Conservation (phyloP, 306 rosid species). For the Rosa rugosa region DNA sequence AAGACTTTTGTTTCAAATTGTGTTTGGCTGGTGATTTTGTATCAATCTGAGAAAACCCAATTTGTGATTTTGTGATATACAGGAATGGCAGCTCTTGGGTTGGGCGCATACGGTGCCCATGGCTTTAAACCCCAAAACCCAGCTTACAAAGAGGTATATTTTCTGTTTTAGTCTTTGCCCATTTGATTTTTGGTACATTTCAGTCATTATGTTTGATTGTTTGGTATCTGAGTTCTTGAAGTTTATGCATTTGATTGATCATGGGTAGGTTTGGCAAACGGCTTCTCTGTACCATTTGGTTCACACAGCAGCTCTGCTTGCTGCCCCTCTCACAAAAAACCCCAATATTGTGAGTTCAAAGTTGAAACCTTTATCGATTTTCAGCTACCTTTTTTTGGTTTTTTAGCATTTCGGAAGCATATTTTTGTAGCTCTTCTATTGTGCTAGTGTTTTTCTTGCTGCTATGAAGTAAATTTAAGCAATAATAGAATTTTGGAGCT, state of each 20-base stretch:
- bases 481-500: neutral
- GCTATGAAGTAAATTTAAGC: neutral
- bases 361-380: slow-evolving; percentile 1
- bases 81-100: slow-evolving; percentile 89
- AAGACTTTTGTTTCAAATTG: neutral
- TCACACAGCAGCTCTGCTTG: slow-evolving; percentile 83
- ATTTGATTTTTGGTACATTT: slow-evolving; percentile 18
- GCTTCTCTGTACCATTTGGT: slow-evolving; percentile 94
- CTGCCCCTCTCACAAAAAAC: slow-evolving; percentile 68
- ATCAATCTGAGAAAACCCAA: slow-evolving; percentile 2
- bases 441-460: neutral
- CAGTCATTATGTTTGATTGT: neutral
- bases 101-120: slow-evolving; percentile 90
- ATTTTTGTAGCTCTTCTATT: neutral
- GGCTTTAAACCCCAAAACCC: slow-evolving; percentile 80
- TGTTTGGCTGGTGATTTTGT: neutral
- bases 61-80: slow-evolving; percentile 28
- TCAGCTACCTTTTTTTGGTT: neutral
- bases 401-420: neutral
- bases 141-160: slow-evolving; percentile 61
- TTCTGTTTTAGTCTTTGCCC: slow-evolving; percentile 12
- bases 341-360: slow-evolving; percentile 73
- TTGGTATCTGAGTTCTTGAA: neutral
- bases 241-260: slow-evolving; percentile 2
- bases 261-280: slow-evolving; percentile 81